phyloP scores from a whole-genome alignment of 805 yeast genomes.

The Myxozyma monticola region DNA sequence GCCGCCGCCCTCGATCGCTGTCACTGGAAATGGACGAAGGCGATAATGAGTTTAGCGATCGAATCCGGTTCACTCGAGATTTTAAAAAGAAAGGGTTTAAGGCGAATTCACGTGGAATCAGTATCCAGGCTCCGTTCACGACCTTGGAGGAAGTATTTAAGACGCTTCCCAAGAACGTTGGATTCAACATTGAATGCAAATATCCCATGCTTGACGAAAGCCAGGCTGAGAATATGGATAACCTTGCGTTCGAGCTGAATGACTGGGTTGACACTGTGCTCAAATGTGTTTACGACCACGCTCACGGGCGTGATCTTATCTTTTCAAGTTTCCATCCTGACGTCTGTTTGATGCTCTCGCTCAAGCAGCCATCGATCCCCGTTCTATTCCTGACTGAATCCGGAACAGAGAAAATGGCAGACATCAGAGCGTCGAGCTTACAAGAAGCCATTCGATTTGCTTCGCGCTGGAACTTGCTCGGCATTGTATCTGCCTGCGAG shows the following conservation, averaged over 20 bases:
- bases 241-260: slow-evolving; percentile 77
- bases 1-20: slow-evolving; percentile 43
- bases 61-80: slow-evolving; percentile 86
- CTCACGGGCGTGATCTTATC: slow-evolving; percentile 77
- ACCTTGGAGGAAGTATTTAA: slow-evolving; percentile 81
- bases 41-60: slow-evolving; percentile 45
- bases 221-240: slow-evolving; percentile 83
- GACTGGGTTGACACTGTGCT: slow-evolving; percentile 86
- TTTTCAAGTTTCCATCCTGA: slow-evolving; percentile 96
- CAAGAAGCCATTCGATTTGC: slow-evolving; percentile 92
- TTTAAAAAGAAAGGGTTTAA: slow-evolving; percentile 83
- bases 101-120: slow-evolving; percentile 87
- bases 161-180: slow-evolving; percentile 78
- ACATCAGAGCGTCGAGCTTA: slow-evolving; percentile 78
- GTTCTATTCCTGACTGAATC: slow-evolving; percentile 85
- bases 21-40: slow-evolving; percentile 44
- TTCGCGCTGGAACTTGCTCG: slow-evolving; percentile 84
- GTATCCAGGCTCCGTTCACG: slow-evolving; percentile 89
- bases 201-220: slow-evolving; percentile 96
- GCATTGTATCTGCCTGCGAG: slow-evolving; percentile 85
- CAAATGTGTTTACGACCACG: slow-evolving; percentile 73
- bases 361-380: slow-evolving; percentile 93
- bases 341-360: slow-evolving; percentile 75
- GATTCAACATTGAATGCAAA: slow-evolving; percentile 89
- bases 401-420: slow-evolving; percentile 85